Percentiles rank a stretch among this genome's conserved stretches.
phyloP scores from a whole-genome alignment of 495 filamentous ascomycete species.

The Penicillium argentinense region DNA sequence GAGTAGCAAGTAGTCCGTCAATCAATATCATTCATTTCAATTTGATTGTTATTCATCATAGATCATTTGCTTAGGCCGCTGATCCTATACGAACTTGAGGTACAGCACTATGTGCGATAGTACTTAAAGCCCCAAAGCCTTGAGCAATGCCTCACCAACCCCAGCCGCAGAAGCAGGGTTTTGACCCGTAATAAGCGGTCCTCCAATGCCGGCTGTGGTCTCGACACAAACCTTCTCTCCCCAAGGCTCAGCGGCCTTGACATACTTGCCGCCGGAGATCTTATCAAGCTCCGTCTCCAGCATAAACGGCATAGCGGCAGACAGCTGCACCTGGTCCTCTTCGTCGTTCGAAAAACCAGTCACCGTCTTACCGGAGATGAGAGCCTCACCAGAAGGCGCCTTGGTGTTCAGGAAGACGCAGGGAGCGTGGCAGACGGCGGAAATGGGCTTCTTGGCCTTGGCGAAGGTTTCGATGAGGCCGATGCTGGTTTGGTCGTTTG shows the following conservation, averaged over 20 bases:
- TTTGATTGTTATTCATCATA: too few species aligned
- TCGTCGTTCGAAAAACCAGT: conserved; percentile 71
- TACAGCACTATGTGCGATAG: neutral
- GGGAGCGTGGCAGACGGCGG: conserved; percentile 71
- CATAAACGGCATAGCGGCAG: conserved; percentile 58
- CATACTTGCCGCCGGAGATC: conserved; percentile 52
- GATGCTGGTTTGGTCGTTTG: conserved; percentile 48
- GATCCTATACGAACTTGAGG: too few species aligned
- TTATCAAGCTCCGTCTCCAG: conserved; percentile 59
- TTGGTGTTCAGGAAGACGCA: conserved; percentile 60
- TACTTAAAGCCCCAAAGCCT: conserved; percentile 33
- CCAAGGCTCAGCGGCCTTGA: conserved; percentile 60
- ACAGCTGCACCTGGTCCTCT: conserved; percentile 55
- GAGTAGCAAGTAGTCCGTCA: neutral
- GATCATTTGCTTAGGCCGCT: too few species aligned
- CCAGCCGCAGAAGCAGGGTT: conserved; percentile 66
- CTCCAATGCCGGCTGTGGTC: conserved; percentile 31
- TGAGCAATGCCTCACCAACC: conserved; percentile 53
- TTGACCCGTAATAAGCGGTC: conserved; percentile 70
- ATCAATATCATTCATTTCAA: neutral
- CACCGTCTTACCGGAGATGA: conserved; percentile 56
- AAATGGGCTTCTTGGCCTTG: conserved; percentile 57
- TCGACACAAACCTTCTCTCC: conserved; percentile 59
- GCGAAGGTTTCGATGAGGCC: conserved; percentile 62
- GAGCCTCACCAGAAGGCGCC: conserved; percentile 45